A percentile compares a stretch with the other conserved stretches of the same genome.
Conservation (phyloP, 208 protist genomes). For the Crithidia bombi region DNA sequence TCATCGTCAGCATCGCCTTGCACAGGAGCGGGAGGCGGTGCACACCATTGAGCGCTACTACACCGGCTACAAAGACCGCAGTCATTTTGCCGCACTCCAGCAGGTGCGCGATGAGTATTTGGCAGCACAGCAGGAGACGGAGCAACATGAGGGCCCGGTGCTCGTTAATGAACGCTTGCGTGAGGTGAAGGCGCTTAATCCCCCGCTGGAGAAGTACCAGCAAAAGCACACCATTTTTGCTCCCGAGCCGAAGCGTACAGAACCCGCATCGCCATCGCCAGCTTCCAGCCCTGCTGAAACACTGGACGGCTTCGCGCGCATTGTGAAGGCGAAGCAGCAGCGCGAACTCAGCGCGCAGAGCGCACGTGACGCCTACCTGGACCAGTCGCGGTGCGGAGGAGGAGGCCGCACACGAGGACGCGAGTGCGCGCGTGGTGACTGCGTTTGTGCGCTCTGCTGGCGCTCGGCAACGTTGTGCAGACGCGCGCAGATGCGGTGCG, state of each 20-base stretch:
- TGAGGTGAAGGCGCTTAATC: constrained; percentile 15
- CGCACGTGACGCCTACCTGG: constrained; percentile 29
- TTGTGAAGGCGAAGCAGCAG: constrained; percentile 27
- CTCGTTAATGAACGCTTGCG: constrained; percentile 10
- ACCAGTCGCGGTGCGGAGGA: constrained; percentile 13
- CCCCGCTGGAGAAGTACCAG: constrained; percentile 1
- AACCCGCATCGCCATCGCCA: neutral
- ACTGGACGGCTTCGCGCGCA: neutral
- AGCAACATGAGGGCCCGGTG: constrained; percentile 17
- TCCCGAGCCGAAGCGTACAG: neutral
- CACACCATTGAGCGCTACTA: constrained; percentile 19
- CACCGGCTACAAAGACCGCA: constrained; percentile 7
- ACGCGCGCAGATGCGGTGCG: constrained; percentile 4
- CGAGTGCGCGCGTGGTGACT: constrained; percentile 27
- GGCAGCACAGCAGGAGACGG: constrained; percentile 8
- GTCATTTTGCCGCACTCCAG: constrained; percentile 17
- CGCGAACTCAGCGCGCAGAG: constrained; percentile 9
- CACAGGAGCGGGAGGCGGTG: constrained; percentile 21
- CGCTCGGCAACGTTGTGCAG: constrained; percentile 18
- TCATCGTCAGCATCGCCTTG: constrained; percentile 6
- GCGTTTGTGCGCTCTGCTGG: constrained; percentile 28
- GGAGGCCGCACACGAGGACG: constrained; percentile 17
- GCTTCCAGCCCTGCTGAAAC: neutral
- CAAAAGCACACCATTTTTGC: neutral
- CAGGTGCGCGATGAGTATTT: constrained; percentile 29